Evolutionary conservation across 2,329 filamentous ascomycete species (phyloP).

Genomic region (Erysiphe neolycopersici): DNA sequence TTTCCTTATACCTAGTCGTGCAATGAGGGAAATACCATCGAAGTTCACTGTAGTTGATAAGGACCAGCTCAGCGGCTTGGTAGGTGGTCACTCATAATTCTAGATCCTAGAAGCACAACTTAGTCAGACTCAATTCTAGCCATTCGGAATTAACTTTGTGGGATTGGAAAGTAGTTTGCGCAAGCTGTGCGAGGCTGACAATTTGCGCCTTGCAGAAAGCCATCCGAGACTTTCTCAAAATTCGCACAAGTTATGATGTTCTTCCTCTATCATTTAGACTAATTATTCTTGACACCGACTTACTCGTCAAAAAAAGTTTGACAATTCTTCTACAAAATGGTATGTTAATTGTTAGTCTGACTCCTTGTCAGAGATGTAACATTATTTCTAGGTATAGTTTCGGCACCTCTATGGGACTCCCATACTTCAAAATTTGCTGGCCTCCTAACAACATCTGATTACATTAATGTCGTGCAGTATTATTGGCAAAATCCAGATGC

Average conservation of each 20-base stretch:
- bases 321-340: conserved; percentile 91
- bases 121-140: conserved; percentile 1
- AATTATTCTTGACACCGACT: conserved; percentile 80
- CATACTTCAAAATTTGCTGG: conserved; percentile 80
- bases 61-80: conserved; percentile 55
- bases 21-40: conserved; percentile 10
- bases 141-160: neutral
- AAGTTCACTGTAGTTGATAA: conserved; percentile 37
- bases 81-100: conserved; percentile 19
- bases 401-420: conserved; percentile 90
- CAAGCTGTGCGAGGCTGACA: conserved; percentile 9
- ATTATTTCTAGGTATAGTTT: conserved; percentile 58
- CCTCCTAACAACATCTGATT: conserved; percentile 83
- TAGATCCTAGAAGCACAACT: neutral
- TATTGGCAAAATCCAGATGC: conserved; percentile 94
- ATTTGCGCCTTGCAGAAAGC: conserved; percentile 32
- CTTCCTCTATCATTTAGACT: conserved; percentile 86
- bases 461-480: conserved; percentile 96
- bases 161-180: neutral
- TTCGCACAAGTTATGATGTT: conserved; percentile 93
- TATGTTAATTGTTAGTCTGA: conserved; percentile 16
- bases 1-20: conserved; percentile 13
- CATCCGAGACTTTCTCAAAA: conserved; percentile 85
- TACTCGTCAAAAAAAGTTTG: conserved; percentile 91
- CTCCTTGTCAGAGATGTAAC: neutral